These are phyloP conservation scores for Phalaenopsis equestris DNA, from an alignment of 106 monocot species.

Conservation along the genomic window DNA sequence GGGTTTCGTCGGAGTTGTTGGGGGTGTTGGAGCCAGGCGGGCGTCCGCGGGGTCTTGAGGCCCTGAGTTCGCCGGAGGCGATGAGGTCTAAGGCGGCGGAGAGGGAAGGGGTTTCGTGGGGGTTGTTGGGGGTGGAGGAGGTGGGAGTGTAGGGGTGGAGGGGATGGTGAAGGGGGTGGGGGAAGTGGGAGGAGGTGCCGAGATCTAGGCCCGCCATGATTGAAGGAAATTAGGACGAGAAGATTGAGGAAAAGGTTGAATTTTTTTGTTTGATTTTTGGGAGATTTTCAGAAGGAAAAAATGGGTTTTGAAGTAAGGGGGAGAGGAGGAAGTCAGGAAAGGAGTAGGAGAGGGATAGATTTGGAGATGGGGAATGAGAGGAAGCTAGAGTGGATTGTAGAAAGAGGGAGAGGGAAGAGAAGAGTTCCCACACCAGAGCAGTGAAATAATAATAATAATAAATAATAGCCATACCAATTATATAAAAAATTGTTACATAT, in stretches of 20 bases:
- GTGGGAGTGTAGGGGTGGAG: not conserved
- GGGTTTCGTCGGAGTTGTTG: not conserved
- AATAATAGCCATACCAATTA: too few species aligned
- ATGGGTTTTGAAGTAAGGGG: not conserved
- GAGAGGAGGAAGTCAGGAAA: not conserved
- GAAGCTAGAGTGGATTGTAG: too few species aligned
- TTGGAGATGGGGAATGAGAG: too few species aligned
- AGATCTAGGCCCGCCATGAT: conserved; percentile 10
- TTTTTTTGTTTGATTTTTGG: too few species aligned
- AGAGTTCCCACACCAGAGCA: too few species aligned
- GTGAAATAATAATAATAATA: too few species aligned
- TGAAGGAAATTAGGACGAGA: too few species aligned
- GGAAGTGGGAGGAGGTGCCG: conserved; percentile 8
- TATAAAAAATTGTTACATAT: too few species aligned
- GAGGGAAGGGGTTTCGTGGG: not conserved
- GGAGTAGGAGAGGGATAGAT: too few species aligned
- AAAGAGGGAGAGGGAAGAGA: too few species aligned
- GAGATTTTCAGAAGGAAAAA: too few species aligned
- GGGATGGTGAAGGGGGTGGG: conserved; percentile 11
- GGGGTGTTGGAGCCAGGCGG: not conserved
- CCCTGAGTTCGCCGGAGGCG: conserved; percentile 1
- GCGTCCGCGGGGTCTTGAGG: not conserved
- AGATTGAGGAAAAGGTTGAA: not conserved
- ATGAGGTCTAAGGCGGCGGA: not conserved
- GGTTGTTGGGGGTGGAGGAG: not conserved